Evolutionary conservation across 768 basidiomycete genomes (phyloP), one percentile per base, ranked within the genome.

Genomic region (Psilocybe azurescens): DNA sequence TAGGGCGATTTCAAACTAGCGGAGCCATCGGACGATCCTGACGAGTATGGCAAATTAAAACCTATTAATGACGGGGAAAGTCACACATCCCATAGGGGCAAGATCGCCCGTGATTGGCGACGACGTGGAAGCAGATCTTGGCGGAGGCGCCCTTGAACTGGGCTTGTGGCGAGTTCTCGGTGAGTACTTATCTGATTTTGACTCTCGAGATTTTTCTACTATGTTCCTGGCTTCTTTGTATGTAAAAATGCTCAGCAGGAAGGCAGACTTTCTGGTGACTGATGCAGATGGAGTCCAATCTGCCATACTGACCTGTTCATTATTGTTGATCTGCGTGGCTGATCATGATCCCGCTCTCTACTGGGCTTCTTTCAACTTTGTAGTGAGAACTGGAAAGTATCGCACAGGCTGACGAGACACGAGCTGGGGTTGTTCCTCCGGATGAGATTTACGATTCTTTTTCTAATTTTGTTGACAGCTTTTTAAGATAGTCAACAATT

Each of bases 371-470:
- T 29, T 53, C n/a, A n/a, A n/a, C n/a, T 41, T 16, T 44, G 46
- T 59, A 87, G 89, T 90, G 24, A 80, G 79, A 68, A 89, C 89
- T 5, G 90, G 90, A 10, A 92, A 91, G 67, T 91, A 89, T 69
- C 79, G 89, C 2, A 18, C 74, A 3, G 88, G 86, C n/a, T 2
- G 86, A 88, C 65, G 90, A 90, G 70, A 56, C 48, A 5, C 75
- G 73, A 58, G 56, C 64, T 14, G 80, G 77, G 0, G 63, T 73
- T 2, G 63, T 69, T 5, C 77, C 81, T 30, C 87, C 87, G 2
- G 83, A 89, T 69, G 82, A 84, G 64, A 73, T 87, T 3, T 81
- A 69, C 56, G 82, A 82, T 30, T 81, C 77, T 3, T 89, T 90
- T 65, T 77, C 85, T 3, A 72, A 74, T 3, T 84, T 88, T 58